These are phyloP conservation scores for Geranium incanum DNA, from an alignment of 441 rosid genomes.

Conservation along the genomic window DNA sequence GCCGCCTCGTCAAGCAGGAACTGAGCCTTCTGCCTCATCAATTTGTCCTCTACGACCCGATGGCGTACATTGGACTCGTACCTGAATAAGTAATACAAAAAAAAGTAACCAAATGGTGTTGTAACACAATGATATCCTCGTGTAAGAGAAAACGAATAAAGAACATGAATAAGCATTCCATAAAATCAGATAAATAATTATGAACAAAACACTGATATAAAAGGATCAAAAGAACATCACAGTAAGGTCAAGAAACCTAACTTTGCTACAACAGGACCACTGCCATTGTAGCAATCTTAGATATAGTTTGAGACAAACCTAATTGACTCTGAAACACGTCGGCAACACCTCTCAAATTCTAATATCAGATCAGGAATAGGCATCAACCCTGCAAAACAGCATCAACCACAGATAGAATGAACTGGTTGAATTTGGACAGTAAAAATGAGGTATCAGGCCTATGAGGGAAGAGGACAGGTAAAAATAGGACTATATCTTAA, in stretches of 20 bases:
- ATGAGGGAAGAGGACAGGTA: background rate
- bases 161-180: background rate
- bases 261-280: background rate
- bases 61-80: slow-evolving; percentile 62
- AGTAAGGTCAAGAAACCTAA: background rate
- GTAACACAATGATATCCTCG: slow-evolving; percentile 8
- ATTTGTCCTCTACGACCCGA: slow-evolving; percentile 82
- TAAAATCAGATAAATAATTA: background rate
- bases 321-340: slow-evolving; percentile 74
- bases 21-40: slow-evolving; percentile 92
- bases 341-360: slow-evolving; percentile 73
- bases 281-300: background rate
- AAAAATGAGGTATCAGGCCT: slow-evolving; percentile 11
- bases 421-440: background rate
- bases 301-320: slow-evolving; percentile 43
- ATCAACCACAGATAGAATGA: background rate
- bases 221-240: background rate
- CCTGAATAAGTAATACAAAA: slow-evolving; percentile 33
- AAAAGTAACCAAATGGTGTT: slow-evolving; percentile 15
- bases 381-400: slow-evolving; percentile 63
- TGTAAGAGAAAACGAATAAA: background rate
- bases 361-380: slow-evolving; percentile 76
- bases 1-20: slow-evolving; percentile 94
- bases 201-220: background rate
- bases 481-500: background rate